Percentiles rank a stretch among this genome's conserved stretches.
phyloP scores from a whole-genome alignment of 768 basidiomycete species.

The Psilocybe cyanescens region DNA sequence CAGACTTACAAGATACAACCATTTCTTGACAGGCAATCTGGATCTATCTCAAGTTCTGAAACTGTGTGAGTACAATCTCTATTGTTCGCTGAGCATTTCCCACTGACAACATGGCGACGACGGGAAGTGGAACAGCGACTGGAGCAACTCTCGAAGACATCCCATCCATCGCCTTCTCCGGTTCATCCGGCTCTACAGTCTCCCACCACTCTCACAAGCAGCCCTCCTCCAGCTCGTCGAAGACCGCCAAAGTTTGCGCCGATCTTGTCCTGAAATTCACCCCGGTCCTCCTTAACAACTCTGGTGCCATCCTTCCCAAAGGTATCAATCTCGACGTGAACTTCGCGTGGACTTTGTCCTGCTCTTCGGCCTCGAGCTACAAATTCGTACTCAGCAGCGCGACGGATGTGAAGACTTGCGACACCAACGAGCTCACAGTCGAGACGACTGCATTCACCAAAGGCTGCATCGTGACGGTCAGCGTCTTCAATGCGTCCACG shows the following conservation, averaged over 20 bases:
- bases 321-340: constrained; percentile 54
- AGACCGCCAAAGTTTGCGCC: constrained; percentile 46
- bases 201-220: constrained; percentile 49
- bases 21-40: constrained; percentile 34
- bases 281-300: constrained; percentile 31
- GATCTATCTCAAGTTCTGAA: constrained; percentile 36
- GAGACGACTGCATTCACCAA: constrained; percentile 43
- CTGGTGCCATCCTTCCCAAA: constrained; percentile 41
- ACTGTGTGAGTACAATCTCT: constrained; percentile 38
- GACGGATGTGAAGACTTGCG: constrained; percentile 50
- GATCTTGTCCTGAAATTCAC: constrained; percentile 45
- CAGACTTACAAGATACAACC: neutral
- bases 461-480: constrained; percentile 52
- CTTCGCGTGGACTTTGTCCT: constrained; percentile 43
- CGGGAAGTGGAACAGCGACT: constrained; percentile 47
- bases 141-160: constrained; percentile 53
- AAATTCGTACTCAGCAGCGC: constrained; percentile 42
- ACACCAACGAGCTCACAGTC: constrained; percentile 41
- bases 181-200: constrained; percentile 40
- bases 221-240: constrained; percentile 34
- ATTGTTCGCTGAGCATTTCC: neutral
- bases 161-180: constrained; percentile 54
- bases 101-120: neutral
- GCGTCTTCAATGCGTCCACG: constrained; percentile 45
- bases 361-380: constrained; percentile 39